phyloP scores from a whole-genome alignment of 164 flowering plant species.

The Vitis labrusca region DNA sequence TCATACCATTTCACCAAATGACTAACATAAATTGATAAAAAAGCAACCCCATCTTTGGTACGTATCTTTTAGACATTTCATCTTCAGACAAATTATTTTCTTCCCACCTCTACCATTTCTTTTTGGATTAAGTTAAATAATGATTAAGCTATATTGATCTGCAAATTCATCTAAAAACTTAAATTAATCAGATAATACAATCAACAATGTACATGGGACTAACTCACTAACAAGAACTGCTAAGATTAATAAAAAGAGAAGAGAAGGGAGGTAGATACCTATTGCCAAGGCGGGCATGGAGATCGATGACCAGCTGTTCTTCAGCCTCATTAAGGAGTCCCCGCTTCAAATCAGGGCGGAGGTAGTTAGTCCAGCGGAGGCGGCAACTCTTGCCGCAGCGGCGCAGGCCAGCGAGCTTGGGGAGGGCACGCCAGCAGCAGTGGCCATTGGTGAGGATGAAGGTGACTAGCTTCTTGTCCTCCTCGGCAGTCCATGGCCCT shows the following conservation, averaged over 20 bases:
- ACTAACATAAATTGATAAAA: no score
- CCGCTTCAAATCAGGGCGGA: conserved; percentile 75
- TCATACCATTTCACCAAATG: no score
- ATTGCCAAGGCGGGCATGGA: conserved; percentile 78
- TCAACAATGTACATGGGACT: background rate
- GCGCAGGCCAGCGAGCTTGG: conserved; percentile 77
- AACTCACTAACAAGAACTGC: background rate
- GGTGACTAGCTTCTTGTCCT: conserved; percentile 41
- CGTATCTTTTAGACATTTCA: no score
- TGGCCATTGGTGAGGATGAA: conserved; percentile 36
- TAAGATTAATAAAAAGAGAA: background rate
- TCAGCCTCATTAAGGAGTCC: conserved; percentile 69
- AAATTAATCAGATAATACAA: no score
- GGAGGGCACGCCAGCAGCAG: conserved; percentile 75
- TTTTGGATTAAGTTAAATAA: no score
- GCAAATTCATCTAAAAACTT: no score
- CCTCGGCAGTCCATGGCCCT: conserved; percentile 88
- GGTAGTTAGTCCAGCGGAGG: conserved; percentile 85
- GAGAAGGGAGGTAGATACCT: conserved; percentile 31
- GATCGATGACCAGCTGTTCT: conserved; percentile 78
- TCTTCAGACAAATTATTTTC: no score
- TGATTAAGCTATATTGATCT: no score
- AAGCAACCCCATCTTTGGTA: no score
- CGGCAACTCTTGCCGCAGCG: conserved; percentile 88
- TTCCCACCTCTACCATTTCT: no score